Conservation (phyloP, 2,329 filamentous ascomycete genomes). For the Pyrenochaeta sp. region DNA sequence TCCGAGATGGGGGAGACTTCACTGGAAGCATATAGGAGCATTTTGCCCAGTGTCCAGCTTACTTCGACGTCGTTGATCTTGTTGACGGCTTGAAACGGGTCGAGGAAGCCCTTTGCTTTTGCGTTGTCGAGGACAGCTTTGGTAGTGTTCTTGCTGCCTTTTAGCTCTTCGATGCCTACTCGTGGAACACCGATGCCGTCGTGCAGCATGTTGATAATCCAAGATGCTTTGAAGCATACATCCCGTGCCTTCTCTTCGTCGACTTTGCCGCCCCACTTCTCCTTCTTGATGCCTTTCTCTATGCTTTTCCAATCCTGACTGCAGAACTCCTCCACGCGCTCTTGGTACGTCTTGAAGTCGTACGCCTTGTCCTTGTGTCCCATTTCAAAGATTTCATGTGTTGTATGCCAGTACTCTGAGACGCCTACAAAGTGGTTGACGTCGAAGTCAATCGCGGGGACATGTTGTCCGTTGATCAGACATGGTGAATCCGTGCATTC, state of each 20-base stretch:
- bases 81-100: conserved; percentile 91
- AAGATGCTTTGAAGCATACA: conserved; percentile 97
- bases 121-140: conserved; percentile 73
- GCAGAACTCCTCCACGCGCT: conserved; percentile 85
- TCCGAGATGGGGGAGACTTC: conserved; percentile 75
- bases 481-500: conserved; percentile 86
- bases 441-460: conserved; percentile 94
- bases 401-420: conserved; percentile 99
- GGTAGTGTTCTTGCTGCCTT: conserved; percentile 71
- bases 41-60: conserved; percentile 96
- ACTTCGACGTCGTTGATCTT: conserved; percentile 92
- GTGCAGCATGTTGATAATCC: conserved; percentile 96
- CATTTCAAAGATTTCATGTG: conserved; percentile 88
- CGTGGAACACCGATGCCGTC: conserved; percentile 94
- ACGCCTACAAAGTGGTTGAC: conserved; percentile 98
- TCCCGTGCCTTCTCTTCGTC: conserved; percentile 78
- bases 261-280: conserved; percentile 80
- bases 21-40: conserved; percentile 91
- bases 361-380: conserved; percentile 81
- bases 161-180: conserved; percentile 75
- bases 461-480: conserved; percentile 88
- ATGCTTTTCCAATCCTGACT: conserved; percentile 83
- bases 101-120: conserved; percentile 77
- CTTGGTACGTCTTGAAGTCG: conserved; percentile 88
- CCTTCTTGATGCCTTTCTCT: conserved; percentile 66